phyloP scores from a whole-genome alignment of 2,329 filamentous ascomycete species.

The Chalaropsis ovoidea region DNA sequence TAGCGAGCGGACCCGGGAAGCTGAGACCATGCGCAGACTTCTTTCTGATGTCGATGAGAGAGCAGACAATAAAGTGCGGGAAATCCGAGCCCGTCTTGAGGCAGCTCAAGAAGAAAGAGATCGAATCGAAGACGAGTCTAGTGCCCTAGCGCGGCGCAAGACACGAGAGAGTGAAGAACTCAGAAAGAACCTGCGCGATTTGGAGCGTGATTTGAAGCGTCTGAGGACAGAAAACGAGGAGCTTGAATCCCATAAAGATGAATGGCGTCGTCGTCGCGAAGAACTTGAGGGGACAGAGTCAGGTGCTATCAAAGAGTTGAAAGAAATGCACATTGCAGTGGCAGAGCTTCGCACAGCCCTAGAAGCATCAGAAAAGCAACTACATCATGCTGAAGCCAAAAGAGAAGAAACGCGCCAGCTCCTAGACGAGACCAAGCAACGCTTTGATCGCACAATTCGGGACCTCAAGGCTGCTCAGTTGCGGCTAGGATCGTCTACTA shows the following conservation, averaged over 20 bases:
- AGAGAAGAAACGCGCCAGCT: constrained; percentile 62
- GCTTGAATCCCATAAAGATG: constrained; percentile 60
- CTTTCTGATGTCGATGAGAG: constrained; percentile 77
- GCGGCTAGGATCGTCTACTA: constrained; percentile 35
- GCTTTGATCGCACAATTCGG: constrained; percentile 71
- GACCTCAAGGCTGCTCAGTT: constrained; percentile 46
- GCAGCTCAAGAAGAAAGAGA: constrained; percentile 88
- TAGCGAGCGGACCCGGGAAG: constrained; percentile 78
- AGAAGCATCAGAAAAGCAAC: constrained; percentile 78
- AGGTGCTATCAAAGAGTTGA: constrained; percentile 60
- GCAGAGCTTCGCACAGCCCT: constrained; percentile 66
- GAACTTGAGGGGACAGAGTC: constrained; percentile 64
- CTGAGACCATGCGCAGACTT: constrained; percentile 85
- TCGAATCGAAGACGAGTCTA: constrained; percentile 81
- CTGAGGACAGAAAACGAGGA: constrained; percentile 68
- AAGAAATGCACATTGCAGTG: constrained; percentile 67
- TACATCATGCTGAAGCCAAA: constrained; percentile 73
- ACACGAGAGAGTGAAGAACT: constrained; percentile 81
- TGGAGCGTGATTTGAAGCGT: constrained; percentile 64
- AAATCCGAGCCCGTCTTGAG: constrained; percentile 83
- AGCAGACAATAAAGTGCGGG: constrained; percentile 69
- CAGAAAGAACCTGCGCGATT: constrained; percentile 65
- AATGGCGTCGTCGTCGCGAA: constrained; percentile 62
- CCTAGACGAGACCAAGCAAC: constrained; percentile 65
- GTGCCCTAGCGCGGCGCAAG: constrained; percentile 61